These are phyloP conservation scores for Oryza coarctata DNA, from an alignment of 176 grass and related monocot genomes.

Conservation along the genomic window DNA sequence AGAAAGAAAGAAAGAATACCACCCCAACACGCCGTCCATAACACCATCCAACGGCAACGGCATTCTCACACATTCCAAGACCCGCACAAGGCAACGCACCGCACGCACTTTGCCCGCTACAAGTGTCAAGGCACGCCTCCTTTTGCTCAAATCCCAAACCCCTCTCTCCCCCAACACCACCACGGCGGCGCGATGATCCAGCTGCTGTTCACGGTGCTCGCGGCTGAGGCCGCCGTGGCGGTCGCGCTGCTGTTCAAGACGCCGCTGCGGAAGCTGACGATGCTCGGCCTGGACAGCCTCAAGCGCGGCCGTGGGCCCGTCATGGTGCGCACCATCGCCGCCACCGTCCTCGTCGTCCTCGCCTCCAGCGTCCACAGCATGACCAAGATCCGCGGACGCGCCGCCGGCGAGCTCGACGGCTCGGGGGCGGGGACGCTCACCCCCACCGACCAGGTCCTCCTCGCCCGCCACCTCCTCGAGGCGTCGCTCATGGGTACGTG, in stretches of 20 bases:
- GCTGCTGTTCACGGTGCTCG: constrained; percentile 69
- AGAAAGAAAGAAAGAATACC: background rate
- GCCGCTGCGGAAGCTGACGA: constrained; percentile 54
- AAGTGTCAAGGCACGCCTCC: background rate
- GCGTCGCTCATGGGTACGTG: constrained; percentile 71
- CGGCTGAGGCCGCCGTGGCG: constrained; percentile 50
- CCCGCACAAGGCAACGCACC: background rate
- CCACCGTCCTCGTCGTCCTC: constrained; percentile 64
- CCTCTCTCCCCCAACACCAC: background rate
- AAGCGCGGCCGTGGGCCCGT: constrained; percentile 73
- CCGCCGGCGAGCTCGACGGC: constrained; percentile 43
- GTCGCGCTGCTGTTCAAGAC: constrained; percentile 71
- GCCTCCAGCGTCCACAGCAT: constrained; percentile 79
- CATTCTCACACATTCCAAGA: constrained; percentile 32
- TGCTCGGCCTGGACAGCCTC: constrained; percentile 61
- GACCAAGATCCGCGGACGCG: constrained; percentile 59
- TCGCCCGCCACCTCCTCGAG: constrained; percentile 84
- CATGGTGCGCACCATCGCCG: constrained; percentile 81
- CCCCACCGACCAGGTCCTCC: constrained; percentile 89
- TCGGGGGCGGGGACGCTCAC: constrained; percentile 32
- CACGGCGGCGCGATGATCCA: constrained; percentile 56
- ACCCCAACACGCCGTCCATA: background rate
- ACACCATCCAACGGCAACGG: background rate
- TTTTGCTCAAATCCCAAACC: background rate
- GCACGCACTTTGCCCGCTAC: background rate